Conservation (phyloP, 2,329 filamentous ascomycete genomes). For the Cladosporium austrohemisphaericum region DNA sequence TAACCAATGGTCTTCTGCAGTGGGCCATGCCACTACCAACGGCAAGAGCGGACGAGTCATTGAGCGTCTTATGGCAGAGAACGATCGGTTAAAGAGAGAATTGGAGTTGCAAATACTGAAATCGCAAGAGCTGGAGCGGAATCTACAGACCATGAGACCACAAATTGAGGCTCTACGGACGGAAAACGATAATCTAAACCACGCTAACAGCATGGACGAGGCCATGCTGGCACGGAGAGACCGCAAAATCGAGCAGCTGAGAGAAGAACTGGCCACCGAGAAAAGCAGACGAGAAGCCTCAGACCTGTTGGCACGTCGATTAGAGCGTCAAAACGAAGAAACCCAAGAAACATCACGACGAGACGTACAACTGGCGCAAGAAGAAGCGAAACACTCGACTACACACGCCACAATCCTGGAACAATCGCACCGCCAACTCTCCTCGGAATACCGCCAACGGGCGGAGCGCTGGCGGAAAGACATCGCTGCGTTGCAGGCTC, state of each 20-base stretch:
- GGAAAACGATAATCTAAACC: slow-evolving; percentile 66
- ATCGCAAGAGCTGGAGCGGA: slow-evolving; percentile 68
- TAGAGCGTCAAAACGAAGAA: slow-evolving; percentile 64
- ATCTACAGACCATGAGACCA: slow-evolving; percentile 63
- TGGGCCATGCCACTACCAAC: slow-evolving; percentile 61
- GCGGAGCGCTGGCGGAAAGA: slow-evolving; percentile 41
- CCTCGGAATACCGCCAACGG: slow-evolving; percentile 59
- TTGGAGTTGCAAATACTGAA: slow-evolving; percentile 41
- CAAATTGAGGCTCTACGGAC: slow-evolving; percentile 65
- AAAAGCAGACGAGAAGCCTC: slow-evolving; percentile 59
- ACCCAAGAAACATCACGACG: slow-evolving; percentile 56
- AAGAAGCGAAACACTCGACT: slow-evolving; percentile 51
- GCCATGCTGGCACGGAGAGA: slow-evolving; percentile 68
- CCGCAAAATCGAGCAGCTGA: slow-evolving; percentile 67
- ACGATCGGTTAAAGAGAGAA: slow-evolving; percentile 72
- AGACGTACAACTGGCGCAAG: slow-evolving; percentile 57
- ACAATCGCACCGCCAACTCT: slow-evolving; percentile 66
- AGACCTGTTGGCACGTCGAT: slow-evolving; percentile 54
- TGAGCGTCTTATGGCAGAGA: slow-evolving; percentile 75
- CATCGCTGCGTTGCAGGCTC: slow-evolving; percentile 53
- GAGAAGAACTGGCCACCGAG: slow-evolving; percentile 61
- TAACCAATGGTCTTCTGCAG: slow-evolving; percentile 59
- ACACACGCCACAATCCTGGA: slow-evolving; percentile 64
- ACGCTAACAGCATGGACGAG: slow-evolving; percentile 69
- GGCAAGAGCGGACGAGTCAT: slow-evolving; percentile 77